Conservation (phyloP, 2,329 filamentous ascomycete genomes). For the Laburnicola sp. region DNA sequence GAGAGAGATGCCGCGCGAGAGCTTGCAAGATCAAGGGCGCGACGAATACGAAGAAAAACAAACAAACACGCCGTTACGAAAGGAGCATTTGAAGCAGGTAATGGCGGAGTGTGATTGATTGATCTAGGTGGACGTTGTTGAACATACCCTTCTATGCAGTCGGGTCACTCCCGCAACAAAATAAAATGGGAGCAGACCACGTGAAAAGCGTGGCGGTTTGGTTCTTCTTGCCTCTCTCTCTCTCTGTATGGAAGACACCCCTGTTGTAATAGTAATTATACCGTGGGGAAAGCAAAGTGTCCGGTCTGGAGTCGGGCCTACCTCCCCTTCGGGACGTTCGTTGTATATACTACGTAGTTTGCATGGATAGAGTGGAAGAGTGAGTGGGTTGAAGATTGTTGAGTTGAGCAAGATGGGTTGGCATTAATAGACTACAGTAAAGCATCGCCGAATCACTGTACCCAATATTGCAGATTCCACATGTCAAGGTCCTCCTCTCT, state of each 20-base stretch:
- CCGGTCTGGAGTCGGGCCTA: background rate
- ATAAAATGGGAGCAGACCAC: background rate
- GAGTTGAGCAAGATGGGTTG: too few species aligned
- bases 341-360: slow-evolving; percentile 8
- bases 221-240: background rate
- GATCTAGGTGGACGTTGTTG: background rate
- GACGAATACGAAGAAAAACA: background rate
- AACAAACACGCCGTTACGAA: slow-evolving; percentile 4
- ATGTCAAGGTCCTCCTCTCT: too few species aligned
- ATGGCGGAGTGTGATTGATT: slow-evolving; percentile 1
- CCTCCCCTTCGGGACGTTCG: background rate
- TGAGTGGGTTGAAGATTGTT: too few species aligned
- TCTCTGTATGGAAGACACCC: background rate
- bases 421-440: too few species aligned
- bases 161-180: too few species aligned
- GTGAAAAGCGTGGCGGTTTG: background rate
- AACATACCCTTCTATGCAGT: background rate
- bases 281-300: too few species aligned
- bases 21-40: too few species aligned
- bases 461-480: too few species aligned
- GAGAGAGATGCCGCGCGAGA: too few species aligned
- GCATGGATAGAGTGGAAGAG: too few species aligned
- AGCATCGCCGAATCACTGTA: too few species aligned
- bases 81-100: background rate
- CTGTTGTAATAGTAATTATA: slow-evolving; percentile 1